Percentiles rank a stretch among this genome's conserved stretches.
Evolutionary conservation across 2,329 filamentous ascomycete genomes (phyloP).

Genomic region (Cladophialophora carrionii): DNA sequence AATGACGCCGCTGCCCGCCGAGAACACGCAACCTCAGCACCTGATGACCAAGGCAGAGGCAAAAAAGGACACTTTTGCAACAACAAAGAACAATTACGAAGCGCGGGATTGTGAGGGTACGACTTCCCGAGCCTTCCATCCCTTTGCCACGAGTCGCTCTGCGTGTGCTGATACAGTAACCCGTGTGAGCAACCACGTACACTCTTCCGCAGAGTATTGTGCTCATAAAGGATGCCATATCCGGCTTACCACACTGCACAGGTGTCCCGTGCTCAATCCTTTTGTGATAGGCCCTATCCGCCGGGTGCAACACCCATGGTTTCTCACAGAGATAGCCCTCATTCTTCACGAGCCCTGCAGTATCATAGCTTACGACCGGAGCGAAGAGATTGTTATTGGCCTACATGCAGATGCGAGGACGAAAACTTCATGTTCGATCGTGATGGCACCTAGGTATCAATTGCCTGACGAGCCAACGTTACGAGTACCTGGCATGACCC

Average conservation of each 20-base stretch:
- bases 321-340: background rate
- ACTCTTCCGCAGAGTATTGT: background rate
- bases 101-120: background rate
- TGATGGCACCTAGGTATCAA: slow-evolving; percentile 3
- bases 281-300: slow-evolving; percentile 16
- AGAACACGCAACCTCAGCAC: slow-evolving; percentile 17
- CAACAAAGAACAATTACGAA: slow-evolving; percentile 20
- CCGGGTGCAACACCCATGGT: slow-evolving; percentile 6
- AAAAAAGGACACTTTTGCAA: slow-evolving; percentile 16
- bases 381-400: slow-evolving; percentile 2
- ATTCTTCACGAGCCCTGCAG: slow-evolving; percentile 8
- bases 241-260: slow-evolving; percentile 8
- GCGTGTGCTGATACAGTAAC: background rate
- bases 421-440: background rate
- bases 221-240: slow-evolving; percentile 13
- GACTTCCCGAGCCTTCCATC: background rate
- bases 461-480: slow-evolving; percentile 20
- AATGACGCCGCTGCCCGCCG: slow-evolving; percentile 26
- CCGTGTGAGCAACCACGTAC: background rate
- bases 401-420: background rate
- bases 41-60: slow-evolving; percentile 12
- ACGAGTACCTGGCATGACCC: slow-evolving; percentile 17
- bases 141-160: background rate
- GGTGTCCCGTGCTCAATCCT: slow-evolving; percentile 1
- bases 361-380: slow-evolving; percentile 1